Evolutionary conservation across 345 rosid species (phyloP).

Genomic region (Pistacia vera): DNA sequence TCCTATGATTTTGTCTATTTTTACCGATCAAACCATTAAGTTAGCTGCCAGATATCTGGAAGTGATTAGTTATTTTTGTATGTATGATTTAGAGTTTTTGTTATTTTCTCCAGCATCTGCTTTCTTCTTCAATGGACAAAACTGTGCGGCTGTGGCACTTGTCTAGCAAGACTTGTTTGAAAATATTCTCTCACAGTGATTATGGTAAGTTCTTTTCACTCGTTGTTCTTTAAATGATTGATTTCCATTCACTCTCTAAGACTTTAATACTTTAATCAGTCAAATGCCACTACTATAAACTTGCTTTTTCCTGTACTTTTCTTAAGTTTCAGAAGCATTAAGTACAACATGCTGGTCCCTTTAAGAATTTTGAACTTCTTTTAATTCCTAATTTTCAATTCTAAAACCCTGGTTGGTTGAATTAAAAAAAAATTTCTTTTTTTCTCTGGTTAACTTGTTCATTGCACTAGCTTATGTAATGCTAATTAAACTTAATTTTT

Average conservation of each 20-base stretch:
- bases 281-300: not conserved
- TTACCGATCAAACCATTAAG: not conserved
- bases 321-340: not conserved
- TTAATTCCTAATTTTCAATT: not conserved
- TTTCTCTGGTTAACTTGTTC: not conserved
- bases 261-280: not conserved
- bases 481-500: conserved; percentile 24
- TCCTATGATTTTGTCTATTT: not conserved
- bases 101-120: conserved; percentile 66
- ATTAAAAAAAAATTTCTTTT: not conserved
- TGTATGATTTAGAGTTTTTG: conserved; percentile 14
- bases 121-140: conserved; percentile 99
- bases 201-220: conserved; percentile 62
- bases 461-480: not conserved
- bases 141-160: conserved; percentile 94
- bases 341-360: not conserved
- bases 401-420: not conserved
- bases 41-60: conserved; percentile 7
- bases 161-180: conserved; percentile 83
- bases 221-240: conserved; percentile 7
- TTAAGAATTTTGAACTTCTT: conserved; percentile 7
- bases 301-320: not conserved
- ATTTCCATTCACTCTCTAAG: not conserved
- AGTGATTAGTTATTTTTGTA: conserved; percentile 1
- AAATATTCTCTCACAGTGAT: conserved; percentile 90